A percentile compares a stretch with the other conserved stretches of the same genome.
Evolutionary conservation across 2,329 filamentous ascomycete species (phyloP).

Genomic region (Elsinoe batatas): DNA sequence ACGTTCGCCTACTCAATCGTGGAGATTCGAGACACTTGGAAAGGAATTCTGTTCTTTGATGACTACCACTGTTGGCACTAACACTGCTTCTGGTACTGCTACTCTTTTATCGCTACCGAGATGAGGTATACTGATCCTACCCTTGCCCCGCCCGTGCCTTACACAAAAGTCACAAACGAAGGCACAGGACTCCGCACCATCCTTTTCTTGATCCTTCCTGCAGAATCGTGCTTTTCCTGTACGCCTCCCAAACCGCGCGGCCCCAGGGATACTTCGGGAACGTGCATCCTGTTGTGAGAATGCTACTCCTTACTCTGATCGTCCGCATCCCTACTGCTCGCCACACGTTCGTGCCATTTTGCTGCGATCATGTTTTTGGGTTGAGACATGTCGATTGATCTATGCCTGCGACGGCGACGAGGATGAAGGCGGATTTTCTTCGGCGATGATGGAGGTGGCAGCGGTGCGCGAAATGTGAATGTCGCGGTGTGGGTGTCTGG

Average conservation of each 20-base stretch:
- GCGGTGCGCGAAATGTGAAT: neutral
- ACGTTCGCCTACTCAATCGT: too few relatives aligned
- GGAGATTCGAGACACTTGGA: too few relatives aligned
- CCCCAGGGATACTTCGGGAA: neutral
- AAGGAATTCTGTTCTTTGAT: too few relatives aligned
- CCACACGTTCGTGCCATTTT: slow-evolving; percentile 2
- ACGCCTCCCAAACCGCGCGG: neutral
- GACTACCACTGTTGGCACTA: too few relatives aligned
- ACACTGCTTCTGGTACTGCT: too few relatives aligned
- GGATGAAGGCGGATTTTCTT: neutral
- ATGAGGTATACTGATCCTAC: neutral
- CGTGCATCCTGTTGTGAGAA: neutral
- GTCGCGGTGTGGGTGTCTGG: neutral
- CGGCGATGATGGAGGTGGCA: neutral
- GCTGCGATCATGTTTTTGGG: neutral
- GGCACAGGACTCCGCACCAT: neutral
- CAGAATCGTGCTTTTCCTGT: neutral
- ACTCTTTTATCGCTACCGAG: too few relatives aligned
- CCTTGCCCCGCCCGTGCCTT: neutral
- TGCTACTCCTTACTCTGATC: neutral
- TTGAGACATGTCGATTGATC: slow-evolving; percentile 5
- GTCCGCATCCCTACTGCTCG: neutral
- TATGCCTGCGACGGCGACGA: neutral
- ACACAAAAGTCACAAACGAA: neutral
- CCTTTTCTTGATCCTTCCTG: neutral